Evolutionary conservation across 2,329 filamentous ascomycete genomes (phyloP).

Genomic region (Hypoxylon sp.): DNA sequence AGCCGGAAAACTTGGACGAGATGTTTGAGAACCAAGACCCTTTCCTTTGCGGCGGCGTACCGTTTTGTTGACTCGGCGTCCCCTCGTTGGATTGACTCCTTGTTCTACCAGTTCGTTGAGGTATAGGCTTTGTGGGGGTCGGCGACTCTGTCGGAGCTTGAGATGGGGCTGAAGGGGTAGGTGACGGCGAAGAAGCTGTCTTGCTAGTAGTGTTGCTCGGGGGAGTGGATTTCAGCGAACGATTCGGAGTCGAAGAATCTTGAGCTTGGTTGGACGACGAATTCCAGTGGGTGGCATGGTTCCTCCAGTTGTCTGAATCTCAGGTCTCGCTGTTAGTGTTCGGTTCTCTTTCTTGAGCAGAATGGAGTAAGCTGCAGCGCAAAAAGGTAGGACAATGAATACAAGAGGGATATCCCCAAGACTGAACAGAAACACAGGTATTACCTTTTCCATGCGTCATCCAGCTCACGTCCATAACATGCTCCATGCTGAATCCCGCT

Average conservation of each 20-base stretch:
- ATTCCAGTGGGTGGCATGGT: conserved; percentile 39
- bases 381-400: neutral
- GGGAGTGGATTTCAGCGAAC: conserved; percentile 36
- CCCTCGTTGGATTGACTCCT: conserved; percentile 52
- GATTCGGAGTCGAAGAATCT: conserved; percentile 37
- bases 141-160: conserved; percentile 34
- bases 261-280: conserved; percentile 44
- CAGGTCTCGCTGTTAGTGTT: conserved; percentile 35
- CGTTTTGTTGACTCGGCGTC: conserved; percentile 48
- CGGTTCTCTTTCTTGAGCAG: neutral
- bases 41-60: conserved; percentile 62
- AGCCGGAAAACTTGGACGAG: conserved; percentile 88
- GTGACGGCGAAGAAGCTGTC: conserved; percentile 32
- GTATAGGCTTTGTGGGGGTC: conserved; percentile 48
- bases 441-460: conserved; percentile 87
- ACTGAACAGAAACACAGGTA: conserved; percentile 10
- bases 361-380: neutral
- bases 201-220: conserved; percentile 48
- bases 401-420: conserved; percentile 6
- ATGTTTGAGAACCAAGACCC: conserved; percentile 95
- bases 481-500: conserved; percentile 72
- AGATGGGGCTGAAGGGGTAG: conserved; percentile 36
- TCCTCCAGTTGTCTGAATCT: conserved; percentile 46
- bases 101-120: conserved; percentile 50
- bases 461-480: conserved; percentile 90